These are phyloP conservation scores for Rosa rugosa DNA, from an alignment of 306 rosid species.

Conservation along the genomic window DNA sequence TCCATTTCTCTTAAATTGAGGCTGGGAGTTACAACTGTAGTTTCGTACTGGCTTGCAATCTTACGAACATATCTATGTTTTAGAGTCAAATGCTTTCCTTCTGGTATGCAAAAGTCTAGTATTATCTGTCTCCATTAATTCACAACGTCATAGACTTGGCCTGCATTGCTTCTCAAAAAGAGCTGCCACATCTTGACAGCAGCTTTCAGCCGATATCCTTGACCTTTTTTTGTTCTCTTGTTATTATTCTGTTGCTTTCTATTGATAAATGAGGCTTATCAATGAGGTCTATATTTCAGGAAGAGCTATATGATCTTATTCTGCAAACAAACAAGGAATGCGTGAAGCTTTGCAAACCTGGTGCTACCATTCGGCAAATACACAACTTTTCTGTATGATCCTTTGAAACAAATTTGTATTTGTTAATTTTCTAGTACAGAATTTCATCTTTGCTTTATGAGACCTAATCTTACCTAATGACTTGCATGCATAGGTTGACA, in stretches of 20 bases:
- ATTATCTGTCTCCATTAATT: neutral
- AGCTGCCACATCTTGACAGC: neutral
- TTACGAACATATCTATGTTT: neutral
- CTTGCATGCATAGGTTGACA: conserved; percentile 57
- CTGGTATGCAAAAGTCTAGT: neutral
- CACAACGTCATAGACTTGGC: neutral
- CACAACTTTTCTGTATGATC: conserved; percentile 73
- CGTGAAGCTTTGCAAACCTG: conserved; percentile 87
- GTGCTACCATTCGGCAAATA: conserved; percentile 69
- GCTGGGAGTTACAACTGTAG: neutral
- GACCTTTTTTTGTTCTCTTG: neutral
- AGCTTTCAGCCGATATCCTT: neutral
- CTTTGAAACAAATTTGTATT: neutral
- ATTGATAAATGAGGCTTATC: neutral
- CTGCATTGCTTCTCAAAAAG: neutral
- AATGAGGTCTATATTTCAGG: conserved; percentile 49
- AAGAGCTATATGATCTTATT: conserved; percentile 85
- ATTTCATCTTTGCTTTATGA: neutral
- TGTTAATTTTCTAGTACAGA: neutral
- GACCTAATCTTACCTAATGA: neutral
- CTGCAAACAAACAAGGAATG: conserved; percentile 73
- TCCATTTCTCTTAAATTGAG: neutral
- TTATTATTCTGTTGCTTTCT: neutral
- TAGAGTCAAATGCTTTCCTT: neutral
- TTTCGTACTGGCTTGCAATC: neutral